Conservation (phyloP, 169 alveolate species). For the Pseudocohnilembus persalinus region DNA sequence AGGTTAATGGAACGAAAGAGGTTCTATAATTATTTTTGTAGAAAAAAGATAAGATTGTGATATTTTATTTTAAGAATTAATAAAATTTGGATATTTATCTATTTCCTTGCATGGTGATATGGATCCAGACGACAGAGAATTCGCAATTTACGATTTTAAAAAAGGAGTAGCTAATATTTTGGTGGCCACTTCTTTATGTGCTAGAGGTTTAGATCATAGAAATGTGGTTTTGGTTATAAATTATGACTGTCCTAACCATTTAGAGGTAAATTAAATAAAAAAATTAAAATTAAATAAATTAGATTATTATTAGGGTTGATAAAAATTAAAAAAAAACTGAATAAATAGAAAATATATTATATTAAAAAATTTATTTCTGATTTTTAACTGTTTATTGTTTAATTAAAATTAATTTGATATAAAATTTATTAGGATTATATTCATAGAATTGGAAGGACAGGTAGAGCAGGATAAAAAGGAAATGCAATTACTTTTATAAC, state of each 20-base stretch:
- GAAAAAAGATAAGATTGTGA: constrained; percentile 97
- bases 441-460: constrained; percentile 99
- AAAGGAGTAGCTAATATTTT: constrained; percentile 83
- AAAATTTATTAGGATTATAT: constrained; percentile 89
- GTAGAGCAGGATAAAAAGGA: constrained; percentile 98
- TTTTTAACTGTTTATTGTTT: neutral
- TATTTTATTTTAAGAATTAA: constrained; percentile 89
- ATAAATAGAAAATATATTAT: too few relatives aligned
- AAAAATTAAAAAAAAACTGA: too few relatives aligned
- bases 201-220: constrained; percentile 98
- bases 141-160: constrained; percentile 92
- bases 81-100: constrained; percentile 87
- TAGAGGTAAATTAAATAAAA: constrained; percentile 90
- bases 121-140: constrained; percentile 97
- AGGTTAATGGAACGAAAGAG: constrained; percentile 96
- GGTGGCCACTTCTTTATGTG: constrained; percentile 98
- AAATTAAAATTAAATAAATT: too few relatives aligned
- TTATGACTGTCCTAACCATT: constrained; percentile 97
- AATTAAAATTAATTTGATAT: too few relatives aligned
- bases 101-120: constrained; percentile 97
- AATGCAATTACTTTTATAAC: constrained; percentile 96
- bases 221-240: constrained; percentile 95
- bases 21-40: constrained; percentile 95
- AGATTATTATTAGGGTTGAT: too few relatives aligned
- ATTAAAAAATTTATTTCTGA: too few relatives aligned